Evolutionary conservation across 129 eudicot species (phyloP).

Genomic region (Pulicaria dysenterica): DNA sequence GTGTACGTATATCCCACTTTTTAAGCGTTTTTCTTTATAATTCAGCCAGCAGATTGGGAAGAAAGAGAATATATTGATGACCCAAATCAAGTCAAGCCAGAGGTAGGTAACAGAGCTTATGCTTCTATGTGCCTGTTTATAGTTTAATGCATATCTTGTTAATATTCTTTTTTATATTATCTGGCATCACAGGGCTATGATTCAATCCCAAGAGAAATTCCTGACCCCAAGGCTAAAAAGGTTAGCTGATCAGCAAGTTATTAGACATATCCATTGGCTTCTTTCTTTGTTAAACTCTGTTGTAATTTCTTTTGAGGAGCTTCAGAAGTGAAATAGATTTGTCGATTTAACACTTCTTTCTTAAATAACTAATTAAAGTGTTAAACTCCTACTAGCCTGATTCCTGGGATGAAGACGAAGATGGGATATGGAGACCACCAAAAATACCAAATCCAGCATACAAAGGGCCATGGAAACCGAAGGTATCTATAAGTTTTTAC

Average conservation of each 20-base stretch:
- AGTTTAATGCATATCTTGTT: slow-evolving; percentile 2
- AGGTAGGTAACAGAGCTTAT: slow-evolving; percentile 47
- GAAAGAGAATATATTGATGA: slow-evolving; percentile 93
- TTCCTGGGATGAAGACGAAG: slow-evolving; percentile 96
- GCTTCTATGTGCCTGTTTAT: slow-evolving; percentile 8
- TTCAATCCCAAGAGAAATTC: slow-evolving; percentile 91
- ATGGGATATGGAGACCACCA: slow-evolving; percentile 88
- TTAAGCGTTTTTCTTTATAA: slow-evolving; percentile 13
- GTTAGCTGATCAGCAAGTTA: slow-evolving; percentile 38
- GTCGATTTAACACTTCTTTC: background rate
- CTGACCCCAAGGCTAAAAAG: slow-evolving; percentile 93
- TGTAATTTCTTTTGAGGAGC: background rate
- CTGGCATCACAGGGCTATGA: slow-evolving; percentile 80
- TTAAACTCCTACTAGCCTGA: slow-evolving; percentile 57
- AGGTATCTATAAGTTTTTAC: slow-evolving; percentile 50
- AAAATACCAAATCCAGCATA: slow-evolving; percentile 90
- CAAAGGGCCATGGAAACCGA: slow-evolving; percentile 95
- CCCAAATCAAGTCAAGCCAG: slow-evolving; percentile 86
- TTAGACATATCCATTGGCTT: background rate
- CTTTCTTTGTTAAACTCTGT: background rate
- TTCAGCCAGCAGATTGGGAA: slow-evolving; percentile 98
- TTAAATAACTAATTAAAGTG: background rate
- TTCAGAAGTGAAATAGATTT: background rate
- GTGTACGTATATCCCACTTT: background rate
- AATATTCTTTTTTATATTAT: slow-evolving; percentile 12